phyloP scores from a whole-genome alignment of 2,329 filamentous ascomycete genomes.

The Cercospora beticola region DNA sequence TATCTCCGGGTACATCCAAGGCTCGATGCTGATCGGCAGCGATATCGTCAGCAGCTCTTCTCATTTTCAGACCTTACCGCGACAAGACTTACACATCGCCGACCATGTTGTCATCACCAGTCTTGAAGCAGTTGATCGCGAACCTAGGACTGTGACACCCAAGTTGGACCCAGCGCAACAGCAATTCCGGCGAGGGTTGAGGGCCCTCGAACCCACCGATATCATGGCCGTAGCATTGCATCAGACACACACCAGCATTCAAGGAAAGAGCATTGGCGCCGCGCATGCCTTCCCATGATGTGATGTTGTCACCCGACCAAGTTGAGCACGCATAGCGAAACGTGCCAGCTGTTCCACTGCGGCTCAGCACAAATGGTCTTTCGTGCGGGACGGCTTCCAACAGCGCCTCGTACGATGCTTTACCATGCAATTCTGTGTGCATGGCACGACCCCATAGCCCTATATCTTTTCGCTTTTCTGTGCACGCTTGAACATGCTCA shows the following conservation, averaged over 20 bases:
- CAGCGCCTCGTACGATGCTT: constrained; percentile 67
- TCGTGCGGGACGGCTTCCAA: constrained; percentile 57
- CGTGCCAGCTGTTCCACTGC: constrained; percentile 69
- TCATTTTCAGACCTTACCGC: constrained; percentile 45
- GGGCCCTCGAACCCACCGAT: constrained; percentile 75
- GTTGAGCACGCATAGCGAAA: constrained; percentile 69
- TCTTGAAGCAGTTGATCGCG: constrained; percentile 79
- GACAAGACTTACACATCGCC: constrained; percentile 71
- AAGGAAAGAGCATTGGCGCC: constrained; percentile 68
- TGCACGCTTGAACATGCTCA: constrained; percentile 35
- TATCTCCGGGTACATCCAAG: constrained; percentile 73
- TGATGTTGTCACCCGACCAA: constrained; percentile 74
- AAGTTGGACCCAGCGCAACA: constrained; percentile 72
- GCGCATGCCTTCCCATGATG: constrained; percentile 71
- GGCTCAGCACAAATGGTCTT: constrained; percentile 67
- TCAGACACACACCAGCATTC: constrained; percentile 65
- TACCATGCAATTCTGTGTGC: constrained; percentile 70
- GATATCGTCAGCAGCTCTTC: neutral
- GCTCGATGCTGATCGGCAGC: constrained; percentile 55
- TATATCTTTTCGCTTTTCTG: constrained; percentile 49
- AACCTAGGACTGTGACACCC: constrained; percentile 69
- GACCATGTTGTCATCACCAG: constrained; percentile 62
- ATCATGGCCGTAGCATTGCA: constrained; percentile 67
- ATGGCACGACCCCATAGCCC: constrained; percentile 69
- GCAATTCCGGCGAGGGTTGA: constrained; percentile 67